Conservation (phyloP, 2,329 filamentous ascomycete genomes). For the Didymella pomorum region DNA sequence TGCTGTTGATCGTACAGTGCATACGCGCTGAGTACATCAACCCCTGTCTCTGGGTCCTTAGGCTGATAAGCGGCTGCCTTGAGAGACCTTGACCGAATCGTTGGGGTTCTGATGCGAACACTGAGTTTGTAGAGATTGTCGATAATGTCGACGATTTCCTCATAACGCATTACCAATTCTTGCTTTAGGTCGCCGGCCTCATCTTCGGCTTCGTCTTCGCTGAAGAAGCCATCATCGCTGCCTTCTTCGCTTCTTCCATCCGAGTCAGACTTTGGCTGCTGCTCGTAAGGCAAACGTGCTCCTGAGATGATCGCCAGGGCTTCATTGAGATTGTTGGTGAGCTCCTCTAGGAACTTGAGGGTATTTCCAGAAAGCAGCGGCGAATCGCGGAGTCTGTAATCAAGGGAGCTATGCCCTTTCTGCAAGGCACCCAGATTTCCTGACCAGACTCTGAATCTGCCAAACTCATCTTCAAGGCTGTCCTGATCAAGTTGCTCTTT, state of each 20-base stretch:
- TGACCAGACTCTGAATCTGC: constrained; percentile 49
- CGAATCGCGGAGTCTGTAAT: constrained; percentile 50
- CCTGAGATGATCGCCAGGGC: constrained; percentile 41
- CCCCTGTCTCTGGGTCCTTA: constrained; percentile 48
- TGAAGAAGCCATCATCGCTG: constrained; percentile 39
- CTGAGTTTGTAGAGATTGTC: constrained; percentile 51
- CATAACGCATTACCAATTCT: constrained; percentile 48
- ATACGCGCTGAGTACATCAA: constrained; percentile 46
- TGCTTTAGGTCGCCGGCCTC: constrained; percentile 33
- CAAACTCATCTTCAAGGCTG: constrained; percentile 47
- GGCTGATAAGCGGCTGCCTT: constrained; percentile 47
- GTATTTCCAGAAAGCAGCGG: constrained; percentile 45
- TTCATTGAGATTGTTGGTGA: constrained; percentile 41
- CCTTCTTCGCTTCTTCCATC: constrained; percentile 22
- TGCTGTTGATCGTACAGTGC: constrained; percentile 41
- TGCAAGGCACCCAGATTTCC: constrained; percentile 49
- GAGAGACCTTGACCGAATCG: constrained; percentile 45
- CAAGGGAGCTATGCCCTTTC: constrained; percentile 49
- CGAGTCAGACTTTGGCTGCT: constrained; percentile 26
- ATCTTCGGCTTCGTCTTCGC: constrained; percentile 40
- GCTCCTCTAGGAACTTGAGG: constrained; percentile 46
- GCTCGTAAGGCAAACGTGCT: constrained; percentile 45
- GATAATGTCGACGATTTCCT: constrained; percentile 48
- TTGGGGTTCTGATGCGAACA: constrained; percentile 48
- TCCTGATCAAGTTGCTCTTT: constrained; percentile 35